These are phyloP conservation scores for Nicotiana benthamiana DNA, from an alignment of 257 asterid species.

Conservation along the genomic window DNA sequence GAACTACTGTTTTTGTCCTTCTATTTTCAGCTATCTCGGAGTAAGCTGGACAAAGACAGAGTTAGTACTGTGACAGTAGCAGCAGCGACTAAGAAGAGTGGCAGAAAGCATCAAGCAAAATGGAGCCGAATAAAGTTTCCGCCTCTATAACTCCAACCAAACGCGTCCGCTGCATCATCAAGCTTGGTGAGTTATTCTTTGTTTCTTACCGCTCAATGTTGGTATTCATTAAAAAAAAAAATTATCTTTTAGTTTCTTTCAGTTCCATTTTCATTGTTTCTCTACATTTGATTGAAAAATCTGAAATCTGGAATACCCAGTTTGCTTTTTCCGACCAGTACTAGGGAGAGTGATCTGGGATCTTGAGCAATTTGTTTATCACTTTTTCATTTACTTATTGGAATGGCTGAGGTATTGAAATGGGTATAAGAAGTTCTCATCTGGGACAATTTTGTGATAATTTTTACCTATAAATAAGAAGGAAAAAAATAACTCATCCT, in stretches of 20 bases:
- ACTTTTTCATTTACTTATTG: not conserved
- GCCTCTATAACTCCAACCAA: slow-evolving; percentile 14
- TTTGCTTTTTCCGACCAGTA: not conserved
- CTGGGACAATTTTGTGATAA: not conserved
- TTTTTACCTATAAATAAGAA: not conserved
- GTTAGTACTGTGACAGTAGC: not conserved
- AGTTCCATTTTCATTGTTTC: not conserved
- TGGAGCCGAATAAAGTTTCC: slow-evolving; percentile 38
- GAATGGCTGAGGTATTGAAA: not conserved
- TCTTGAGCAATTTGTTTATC: not conserved
- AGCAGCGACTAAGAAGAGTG: too few species aligned
- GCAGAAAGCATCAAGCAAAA: not conserved
- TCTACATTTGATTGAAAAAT: not conserved
- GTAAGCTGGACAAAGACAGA: not conserved
- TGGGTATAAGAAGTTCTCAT: not conserved
- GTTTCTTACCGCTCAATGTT: not conserved
- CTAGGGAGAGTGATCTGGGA: not conserved
- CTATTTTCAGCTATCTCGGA: too few species aligned
- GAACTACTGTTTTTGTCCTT: too few species aligned
- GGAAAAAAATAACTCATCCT: too few species aligned
- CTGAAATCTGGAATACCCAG: not conserved
- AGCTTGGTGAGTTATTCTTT: slow-evolving; percentile 50
- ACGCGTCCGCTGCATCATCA: slow-evolving; percentile 70
- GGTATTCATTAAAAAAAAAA: not conserved
- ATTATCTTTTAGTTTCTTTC: not conserved